Base-by-base conservation (phyloP, 352 stramenopile species). In the Globisporangium viniferum region DNA sequence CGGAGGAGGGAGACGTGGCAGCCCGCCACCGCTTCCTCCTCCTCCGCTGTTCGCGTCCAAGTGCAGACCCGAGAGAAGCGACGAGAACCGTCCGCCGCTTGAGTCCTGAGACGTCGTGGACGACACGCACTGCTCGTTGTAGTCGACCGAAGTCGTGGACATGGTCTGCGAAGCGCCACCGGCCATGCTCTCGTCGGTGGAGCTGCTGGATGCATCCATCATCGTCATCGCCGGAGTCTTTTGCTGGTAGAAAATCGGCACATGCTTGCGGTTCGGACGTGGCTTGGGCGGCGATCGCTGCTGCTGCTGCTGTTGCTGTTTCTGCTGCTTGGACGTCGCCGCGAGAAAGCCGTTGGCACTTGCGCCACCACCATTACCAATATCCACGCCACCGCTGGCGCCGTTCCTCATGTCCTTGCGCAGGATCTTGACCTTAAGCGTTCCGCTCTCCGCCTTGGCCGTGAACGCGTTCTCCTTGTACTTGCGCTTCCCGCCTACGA, bases 371-470 rank as follows among this genome's bases (percentile, higher is more conserved):
- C 5, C 15, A 12, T n/a, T 31, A 59, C 14, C 5, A 9, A 18
- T 14, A 7, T 1, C 18, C 6, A 3, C 18, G 0, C 41, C 22
- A 18, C 14, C 10, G 1, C 29, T 53, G 41, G 35, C 15, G 24
- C 18, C 22, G 31, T 53, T 58, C 18, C 51, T 60, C 62, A 81
- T 67, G 41, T 83, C 79, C 49, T 82, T 85, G n/a, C 84, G 78
- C 58, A 86, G 55, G 70, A 95, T 92, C 77, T 93, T 93, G 75
- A 95, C 84, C 57, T 80, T 83, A 39, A 95, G 78, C 22, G 85
- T 88, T 27, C 87, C 87, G 18, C 56, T 90, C 73, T 93, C 87
- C 5, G 84, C 85, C 59, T 89, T 85, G 63, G 87, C 87, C 2
- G 84, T 92, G 53, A 95, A 78, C 22, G 85, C 74, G 55, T 89